Evolutionary conservation across 306 rosid genomes (phyloP), one percentile per base, ranked within the genome.

Genomic region (Myrica gale): DNA sequence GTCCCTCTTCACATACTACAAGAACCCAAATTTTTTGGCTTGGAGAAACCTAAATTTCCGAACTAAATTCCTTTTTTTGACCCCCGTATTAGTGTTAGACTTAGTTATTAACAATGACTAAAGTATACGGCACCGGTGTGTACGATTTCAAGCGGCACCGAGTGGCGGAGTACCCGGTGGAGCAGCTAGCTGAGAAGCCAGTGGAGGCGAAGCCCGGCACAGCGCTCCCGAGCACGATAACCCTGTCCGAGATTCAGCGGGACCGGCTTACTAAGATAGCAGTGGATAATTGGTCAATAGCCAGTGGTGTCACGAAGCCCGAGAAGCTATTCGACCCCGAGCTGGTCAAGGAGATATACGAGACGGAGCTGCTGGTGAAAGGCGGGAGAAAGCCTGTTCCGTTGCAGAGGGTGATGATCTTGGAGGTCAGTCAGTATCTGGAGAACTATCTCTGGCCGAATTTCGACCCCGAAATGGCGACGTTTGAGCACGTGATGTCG

Each of bases 341-440:
- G 48, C 75, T 92, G 20, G 97, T 92, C 39, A 81, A 76, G 85
- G 87, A 82, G 74, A 95, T 95, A 69, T 95, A 95, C 58, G 87
- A 89, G 54, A 88, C 93, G 1, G 98, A 95, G 68, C 71, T 92
- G 79, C 9, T 76, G 77, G 90, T 88, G 15, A 87, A 79, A 76
- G 93, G 89, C 60, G 97, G 97, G 65, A 78, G 87, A 16, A 92
- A 89, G 76, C 79, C 99, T 11, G 96, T 95, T 43, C 97, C 97
- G 2, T 79, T 92, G 81, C 97, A 92, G 88, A 89, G 99, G 73
- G 97, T 92, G 3, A 95, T 92, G 97, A 88, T 95, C 58, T 77
- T 95, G 45, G 99, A 95, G 87, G 99, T 95, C 78, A 90, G 97
- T 71, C 97, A 90, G 93, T 95, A 92, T 48, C 78, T 92, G 78